Conservation (phyloP, 2,329 filamentous ascomycete genomes). For the Epichloe scottii region DNA sequence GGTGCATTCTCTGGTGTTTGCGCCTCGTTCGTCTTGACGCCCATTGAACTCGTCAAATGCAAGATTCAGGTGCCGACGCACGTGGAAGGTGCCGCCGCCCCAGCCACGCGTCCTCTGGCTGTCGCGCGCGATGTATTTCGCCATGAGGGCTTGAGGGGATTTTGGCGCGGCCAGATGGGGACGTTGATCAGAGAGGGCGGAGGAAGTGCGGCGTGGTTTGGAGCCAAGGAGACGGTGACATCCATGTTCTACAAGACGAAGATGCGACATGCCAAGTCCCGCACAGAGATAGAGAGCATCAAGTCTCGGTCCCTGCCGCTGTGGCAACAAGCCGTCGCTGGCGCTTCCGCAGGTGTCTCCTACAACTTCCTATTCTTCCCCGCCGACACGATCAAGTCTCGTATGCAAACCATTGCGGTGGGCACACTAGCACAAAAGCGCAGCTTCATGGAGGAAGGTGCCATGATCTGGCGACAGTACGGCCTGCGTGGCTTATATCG, state of each 20-base stretch:
- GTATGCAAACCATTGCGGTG: conserved; percentile 83
- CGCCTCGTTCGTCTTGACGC: conserved; percentile 82
- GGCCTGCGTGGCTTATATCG: conserved; percentile 80
- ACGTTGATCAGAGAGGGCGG: conserved; percentile 91
- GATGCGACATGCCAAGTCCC: conserved; percentile 26
- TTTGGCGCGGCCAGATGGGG: conserved; percentile 91
- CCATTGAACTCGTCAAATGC: conserved; percentile 95
- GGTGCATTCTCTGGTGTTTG: conserved; percentile 81
- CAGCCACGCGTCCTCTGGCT: conserved; percentile 48
- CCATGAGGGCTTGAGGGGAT: conserved; percentile 70
- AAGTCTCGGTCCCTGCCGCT: conserved; percentile 51
- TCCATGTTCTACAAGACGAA: conserved; percentile 54
- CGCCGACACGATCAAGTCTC: conserved; percentile 91
- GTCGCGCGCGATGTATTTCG: conserved; percentile 72
- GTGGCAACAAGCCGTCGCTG: conserved; percentile 78
- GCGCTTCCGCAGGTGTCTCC: conserved; percentile 76
- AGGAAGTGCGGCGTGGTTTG: conserved; percentile 91
- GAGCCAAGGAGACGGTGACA: conserved; percentile 70
- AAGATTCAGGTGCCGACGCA: conserved; percentile 73
- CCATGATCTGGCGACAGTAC: conserved; percentile 65
- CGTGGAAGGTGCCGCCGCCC: conserved; percentile 27
- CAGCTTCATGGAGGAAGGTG: conserved; percentile 62
- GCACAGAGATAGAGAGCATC: conserved; percentile 27
- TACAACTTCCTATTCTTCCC: conserved; percentile 98
- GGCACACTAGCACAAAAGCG: conserved; percentile 40